Percentiles rank a stretch among this genome's conserved stretches.
These are phyloP conservation scores for Colletotrichum cuscutae DNA, from an alignment of 2,329 filamentous ascomycete species.

Conservation along the genomic window DNA sequence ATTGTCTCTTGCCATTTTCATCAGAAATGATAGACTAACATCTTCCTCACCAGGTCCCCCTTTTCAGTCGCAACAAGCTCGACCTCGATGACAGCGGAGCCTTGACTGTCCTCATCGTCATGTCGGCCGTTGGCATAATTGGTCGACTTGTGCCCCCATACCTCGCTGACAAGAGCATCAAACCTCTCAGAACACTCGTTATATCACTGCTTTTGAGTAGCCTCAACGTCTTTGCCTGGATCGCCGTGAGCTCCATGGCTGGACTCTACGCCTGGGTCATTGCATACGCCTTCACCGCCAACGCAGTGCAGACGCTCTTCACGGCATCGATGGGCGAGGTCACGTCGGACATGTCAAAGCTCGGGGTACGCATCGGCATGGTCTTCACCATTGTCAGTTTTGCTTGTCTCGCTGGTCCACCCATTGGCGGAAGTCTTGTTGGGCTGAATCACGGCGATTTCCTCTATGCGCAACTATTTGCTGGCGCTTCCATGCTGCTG, in stretches of 20 bases:
- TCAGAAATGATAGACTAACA: background rate
- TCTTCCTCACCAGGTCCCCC: slow-evolving; percentile 6
- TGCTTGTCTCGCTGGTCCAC: slow-evolving; percentile 50
- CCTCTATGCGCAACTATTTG: slow-evolving; percentile 26
- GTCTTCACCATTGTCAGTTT: slow-evolving; percentile 51
- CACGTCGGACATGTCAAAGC: slow-evolving; percentile 49
- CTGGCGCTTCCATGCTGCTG: slow-evolving; percentile 19
- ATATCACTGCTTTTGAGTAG: slow-evolving; percentile 26
- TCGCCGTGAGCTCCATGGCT: slow-evolving; percentile 44
- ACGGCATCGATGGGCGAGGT: slow-evolving; percentile 52
- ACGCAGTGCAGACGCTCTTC: slow-evolving; percentile 53
- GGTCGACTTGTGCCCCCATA: slow-evolving; percentile 35
- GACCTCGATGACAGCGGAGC: slow-evolving; percentile 18
- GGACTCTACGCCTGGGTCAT: slow-evolving; percentile 46
- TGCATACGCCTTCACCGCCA: slow-evolving; percentile 46
- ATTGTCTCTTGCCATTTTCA: background rate
- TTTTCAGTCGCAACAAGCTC: slow-evolving; percentile 14
- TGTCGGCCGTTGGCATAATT: slow-evolving; percentile 36
- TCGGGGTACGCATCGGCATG: slow-evolving; percentile 54
- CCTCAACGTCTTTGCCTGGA: slow-evolving; percentile 42
- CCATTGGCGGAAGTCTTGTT: slow-evolving; percentile 57
- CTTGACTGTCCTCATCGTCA: slow-evolving; percentile 26
- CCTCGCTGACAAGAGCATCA: slow-evolving; percentile 36
- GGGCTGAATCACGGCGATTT: slow-evolving; percentile 14
- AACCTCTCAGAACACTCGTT: slow-evolving; percentile 34